These are phyloP conservation scores for Babjeviella inositovora DNA, from an alignment of 805 yeast species.

Conservation along the genomic window DNA sequence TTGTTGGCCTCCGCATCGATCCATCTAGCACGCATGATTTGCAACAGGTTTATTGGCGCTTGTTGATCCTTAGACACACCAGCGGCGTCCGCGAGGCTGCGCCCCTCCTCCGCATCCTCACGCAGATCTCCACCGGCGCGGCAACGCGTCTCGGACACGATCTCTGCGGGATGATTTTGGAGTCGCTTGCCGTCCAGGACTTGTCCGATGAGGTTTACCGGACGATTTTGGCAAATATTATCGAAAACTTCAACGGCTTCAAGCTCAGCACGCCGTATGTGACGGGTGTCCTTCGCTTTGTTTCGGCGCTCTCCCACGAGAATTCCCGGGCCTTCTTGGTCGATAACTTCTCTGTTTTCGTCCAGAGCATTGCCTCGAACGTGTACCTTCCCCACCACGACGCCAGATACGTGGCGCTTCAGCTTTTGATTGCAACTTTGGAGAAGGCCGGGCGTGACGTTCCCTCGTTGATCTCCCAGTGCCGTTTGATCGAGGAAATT, in stretches of 20 bases:
- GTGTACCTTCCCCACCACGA: slow-evolving; percentile 31
- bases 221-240: slow-evolving; percentile 6
- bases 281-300: slow-evolving; percentile 12
- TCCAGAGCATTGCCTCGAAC: slow-evolving; percentile 10
- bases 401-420: slow-evolving; percentile 32
- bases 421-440: slow-evolving; percentile 19
- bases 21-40: slow-evolving; percentile 9
- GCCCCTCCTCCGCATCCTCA: slow-evolving; percentile 6
- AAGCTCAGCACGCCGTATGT: slow-evolving; percentile 19
- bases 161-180: slow-evolving; percentile 20
- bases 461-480: slow-evolving; percentile 27
- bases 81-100: slow-evolving; percentile 9
- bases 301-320: slow-evolving; percentile 3
- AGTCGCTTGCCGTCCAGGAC: slow-evolving; percentile 11
- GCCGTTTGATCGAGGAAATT: slow-evolving; percentile 49
- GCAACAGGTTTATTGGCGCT: slow-evolving; percentile 45
- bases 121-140: slow-evolving; percentile 5
- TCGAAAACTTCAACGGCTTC: slow-evolving; percentile 9
- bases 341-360: slow-evolving; percentile 4
- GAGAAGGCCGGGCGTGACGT: slow-evolving; percentile 9
- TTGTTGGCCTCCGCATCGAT: slow-evolving; percentile 3
- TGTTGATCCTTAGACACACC: slow-evolving; percentile 20
- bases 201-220: slow-evolving; percentile 4
- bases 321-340: slow-evolving; percentile 5
- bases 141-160: slow-evolving; percentile 17